Evolutionary conservation across 805 yeast genomes (phyloP).

Genomic region (Metschnikowia borealis): DNA sequence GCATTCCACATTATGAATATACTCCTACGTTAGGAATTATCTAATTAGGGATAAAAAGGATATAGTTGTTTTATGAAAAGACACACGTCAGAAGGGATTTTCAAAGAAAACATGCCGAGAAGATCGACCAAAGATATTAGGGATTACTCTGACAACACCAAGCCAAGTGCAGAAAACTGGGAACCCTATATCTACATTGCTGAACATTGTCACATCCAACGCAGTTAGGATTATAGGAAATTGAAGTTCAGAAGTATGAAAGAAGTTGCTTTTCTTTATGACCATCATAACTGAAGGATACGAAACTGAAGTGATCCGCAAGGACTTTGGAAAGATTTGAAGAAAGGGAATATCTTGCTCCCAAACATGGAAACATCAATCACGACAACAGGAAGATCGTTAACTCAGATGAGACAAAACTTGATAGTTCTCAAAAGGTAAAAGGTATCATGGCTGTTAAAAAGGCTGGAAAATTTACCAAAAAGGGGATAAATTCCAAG

Average conservation of each 20-base stretch:
- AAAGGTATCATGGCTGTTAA: no score
- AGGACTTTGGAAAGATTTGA: background rate
- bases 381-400: no score
- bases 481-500: no score
- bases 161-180: background rate
- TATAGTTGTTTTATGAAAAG: no score
- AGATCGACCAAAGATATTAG: background rate
- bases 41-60: background rate
- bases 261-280: background rate
- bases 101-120: background rate
- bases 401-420: no score
- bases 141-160: background rate
- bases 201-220: background rate
- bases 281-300: background rate
- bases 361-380: no score
- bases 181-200: background rate
- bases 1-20: background rate
- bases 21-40: no score
- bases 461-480: no score
- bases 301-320: background rate
- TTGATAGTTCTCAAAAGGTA: no score
- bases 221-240: background rate
- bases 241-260: background rate
- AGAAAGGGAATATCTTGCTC: background rate
- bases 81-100: background rate